Base-by-base conservation (phyloP, 805 yeast species). In the Candida boleticola region DNA sequence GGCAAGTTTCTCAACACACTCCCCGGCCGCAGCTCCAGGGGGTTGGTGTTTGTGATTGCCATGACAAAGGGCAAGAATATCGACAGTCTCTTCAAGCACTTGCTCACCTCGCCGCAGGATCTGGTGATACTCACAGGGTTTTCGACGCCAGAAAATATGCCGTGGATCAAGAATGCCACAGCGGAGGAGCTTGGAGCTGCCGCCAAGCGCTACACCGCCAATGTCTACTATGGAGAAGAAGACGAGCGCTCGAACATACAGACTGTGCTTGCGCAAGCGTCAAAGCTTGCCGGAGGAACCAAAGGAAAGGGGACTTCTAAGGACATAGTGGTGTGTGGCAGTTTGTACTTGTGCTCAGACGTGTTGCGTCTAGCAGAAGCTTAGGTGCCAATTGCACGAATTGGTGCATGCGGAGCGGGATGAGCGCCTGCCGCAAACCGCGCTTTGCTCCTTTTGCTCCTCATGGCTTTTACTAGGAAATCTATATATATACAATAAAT, bases 71-170 rank as follows among this genome's bases (percentile, higher is more conserved):
- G 95, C 0, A 85, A 93, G 55, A 74, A 79, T 14, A 55, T 83
- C 5, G 60, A 62, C 1, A 68, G 71, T 0, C 60, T 89, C 17
- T 60, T 87, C 30, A 55, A 64, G 23, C 73, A 77, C 16, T 60
- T 88, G 2, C 56, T 85, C 3, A 57, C 59, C 5, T 49, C 45
- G 17, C 52, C 66, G 1, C 55, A 61, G 0, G 97, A 89, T 52
- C 59, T 65, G 2, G 76, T 90, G 0, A 63, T 83, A 1, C 73
- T 83, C 0, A 80, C 92, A 0, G 56, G 67, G 25, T 93, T 90
- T 57, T 76, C 81, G 2, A 52, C 65, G 1, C 92, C 95, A 0
- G 90, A 83, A 11, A 84, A 88, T 0, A 93, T 93, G 99, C 97
- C 98, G 0, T 93, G 98, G 98, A 80, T 93, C 4, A 54, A 69